A percentile compares a stretch with the other conserved stretches of the same genome.
Evolutionary conservation across 169 alveolate genomes (phyloP).

Genomic region (Eimeria acervulina): DNA sequence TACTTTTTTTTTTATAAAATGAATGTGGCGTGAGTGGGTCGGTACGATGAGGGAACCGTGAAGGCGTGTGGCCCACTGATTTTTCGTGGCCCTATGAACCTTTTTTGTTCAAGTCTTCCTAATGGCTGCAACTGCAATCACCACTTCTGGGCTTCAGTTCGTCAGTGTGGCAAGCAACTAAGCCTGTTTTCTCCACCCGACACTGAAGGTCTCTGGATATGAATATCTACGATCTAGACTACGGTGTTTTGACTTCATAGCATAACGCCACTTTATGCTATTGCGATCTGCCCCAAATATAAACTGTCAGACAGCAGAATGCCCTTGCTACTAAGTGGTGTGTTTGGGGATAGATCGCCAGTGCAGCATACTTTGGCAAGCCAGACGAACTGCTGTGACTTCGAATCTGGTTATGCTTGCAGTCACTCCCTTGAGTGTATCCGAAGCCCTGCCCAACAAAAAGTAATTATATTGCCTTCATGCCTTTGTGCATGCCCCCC

Average conservation of each 20-base stretch:
- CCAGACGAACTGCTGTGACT: neutral
- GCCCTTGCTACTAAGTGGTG: neutral
- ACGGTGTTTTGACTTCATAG: neutral
- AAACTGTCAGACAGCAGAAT: neutral
- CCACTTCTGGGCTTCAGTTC: neutral
- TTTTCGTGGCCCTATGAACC: neutral
- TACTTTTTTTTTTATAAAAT: too few species aligned
- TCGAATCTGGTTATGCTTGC: neutral
- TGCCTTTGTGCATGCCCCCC: neutral
- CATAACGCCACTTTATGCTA: neutral
- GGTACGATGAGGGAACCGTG: neutral
- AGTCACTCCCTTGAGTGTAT: neutral
- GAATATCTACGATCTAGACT: neutral
- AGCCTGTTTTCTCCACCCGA: neutral
- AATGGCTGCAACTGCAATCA: neutral
- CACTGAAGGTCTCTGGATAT: neutral
- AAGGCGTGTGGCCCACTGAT: neutral
- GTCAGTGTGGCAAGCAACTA: neutral
- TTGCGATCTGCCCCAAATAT: neutral
- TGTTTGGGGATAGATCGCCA: neutral
- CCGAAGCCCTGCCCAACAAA: neutral
- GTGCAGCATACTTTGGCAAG: neutral
- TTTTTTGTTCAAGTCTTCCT: neutral
- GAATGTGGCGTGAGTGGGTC: neutral
- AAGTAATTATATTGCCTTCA: neutral